Evolutionary conservation across 169 alveolate genomes (phyloP), one percentile per base, ranked within the genome.

Genomic region (Eimeria necatrix): DNA sequence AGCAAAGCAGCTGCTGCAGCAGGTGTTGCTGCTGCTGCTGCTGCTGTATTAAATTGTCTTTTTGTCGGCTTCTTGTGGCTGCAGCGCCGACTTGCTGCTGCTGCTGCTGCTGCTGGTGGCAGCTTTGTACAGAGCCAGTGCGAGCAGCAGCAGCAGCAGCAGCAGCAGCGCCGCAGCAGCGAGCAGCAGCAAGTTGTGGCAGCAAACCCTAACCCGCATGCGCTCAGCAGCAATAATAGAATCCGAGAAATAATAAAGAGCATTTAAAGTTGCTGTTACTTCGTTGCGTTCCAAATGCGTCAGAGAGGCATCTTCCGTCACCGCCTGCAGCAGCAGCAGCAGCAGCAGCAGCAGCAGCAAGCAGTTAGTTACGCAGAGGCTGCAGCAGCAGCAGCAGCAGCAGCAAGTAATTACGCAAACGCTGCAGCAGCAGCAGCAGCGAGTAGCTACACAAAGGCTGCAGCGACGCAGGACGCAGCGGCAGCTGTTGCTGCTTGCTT

Each of bases 211-310:
- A 48, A 56, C 60, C 61, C 49, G 80, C 93, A 86, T 86, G 51
- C 70, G 84, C 68, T 86, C 93, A 51, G 96, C 95, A 46, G 97
- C 96, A 46, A 96, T 70, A 24, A 98, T 94, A 18, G 98, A 95
- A 71, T 98, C 98, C 0, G 98, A 97, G 74, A 97, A 96, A 95
- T 97, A 97, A 94, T 96, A 95, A 9, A 98, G 93, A 1, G 98
- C 96, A 88, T 97, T 97, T 18, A 98, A 94, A 18, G 97, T 91
- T 16, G 98, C 98, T n/a, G 97, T 97, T 24, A 97, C 95, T 91
- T 98, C 99, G 90, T 98, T 97, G 84, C 98, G 85, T 96, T 97
- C 98, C 41, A 97, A 89, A n/a, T 93, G 94, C 26, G 96, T 94
- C 52, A 93, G 64, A 68, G 78, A n/a, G 6, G 78, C 6, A n/a